Conservation (phyloP, 495 filamentous ascomycete genomes). For the Jackrogersella minutella region DNA sequence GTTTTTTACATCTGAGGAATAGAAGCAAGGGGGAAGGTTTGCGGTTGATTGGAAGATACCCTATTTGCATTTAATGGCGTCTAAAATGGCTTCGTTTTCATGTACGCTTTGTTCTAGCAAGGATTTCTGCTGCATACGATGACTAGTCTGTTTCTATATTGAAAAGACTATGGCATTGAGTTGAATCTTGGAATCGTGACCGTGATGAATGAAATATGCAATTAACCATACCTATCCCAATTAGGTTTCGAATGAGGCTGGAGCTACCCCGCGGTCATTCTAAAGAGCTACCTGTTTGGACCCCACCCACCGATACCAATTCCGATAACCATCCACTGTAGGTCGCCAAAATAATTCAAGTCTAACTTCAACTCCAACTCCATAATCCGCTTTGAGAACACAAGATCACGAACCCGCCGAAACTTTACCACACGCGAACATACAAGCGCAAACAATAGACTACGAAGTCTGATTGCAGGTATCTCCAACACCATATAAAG, state of each 20-base stretch:
- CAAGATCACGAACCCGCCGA: slow-evolving; percentile 2
- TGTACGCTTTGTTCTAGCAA: neutral
- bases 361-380: slow-evolving; percentile 7
- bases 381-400: slow-evolving; percentile 17
- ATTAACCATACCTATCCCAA: neutral
- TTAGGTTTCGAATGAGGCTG: slow-evolving; percentile 10
- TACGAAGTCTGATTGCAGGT: no score
- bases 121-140: neutral
- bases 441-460: no score
- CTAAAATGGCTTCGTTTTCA: slow-evolving; percentile 24
- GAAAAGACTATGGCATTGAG: neutral
- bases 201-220: no score
- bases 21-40: neutral
- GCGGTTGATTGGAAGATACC: slow-evolving; percentile 40
- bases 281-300: slow-evolving; percentile 11
- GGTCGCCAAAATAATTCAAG: slow-evolving; percentile 26
- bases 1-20: neutral
- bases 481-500: no score
- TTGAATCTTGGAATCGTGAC: neutral
- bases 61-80: slow-evolving; percentile 39
- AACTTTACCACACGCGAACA: no score
- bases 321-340: slow-evolving; percentile 15
- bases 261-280: slow-evolving; percentile 32
- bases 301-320: slow-evolving; percentile 16
- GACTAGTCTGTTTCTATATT: neutral